Conservation (phyloP, 2,329 filamentous ascomycete genomes). For the Claviceps monticola region DNA sequence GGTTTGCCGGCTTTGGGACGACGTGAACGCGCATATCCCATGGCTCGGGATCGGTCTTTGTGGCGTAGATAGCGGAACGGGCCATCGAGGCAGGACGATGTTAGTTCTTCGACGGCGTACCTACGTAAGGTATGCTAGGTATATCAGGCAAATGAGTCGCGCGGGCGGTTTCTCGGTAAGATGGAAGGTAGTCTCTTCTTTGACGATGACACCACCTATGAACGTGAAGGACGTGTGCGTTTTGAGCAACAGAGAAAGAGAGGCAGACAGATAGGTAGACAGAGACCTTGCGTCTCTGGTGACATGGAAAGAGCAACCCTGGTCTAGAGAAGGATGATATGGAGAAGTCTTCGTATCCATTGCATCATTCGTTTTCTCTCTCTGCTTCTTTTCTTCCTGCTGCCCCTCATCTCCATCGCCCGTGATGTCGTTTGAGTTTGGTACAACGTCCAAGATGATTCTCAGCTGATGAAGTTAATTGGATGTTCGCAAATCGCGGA, state of each 20-base stretch:
- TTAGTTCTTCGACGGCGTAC: not conserved
- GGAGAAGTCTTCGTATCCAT: not conserved
- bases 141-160: not conserved
- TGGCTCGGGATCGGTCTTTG: not conserved
- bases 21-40: not conserved
- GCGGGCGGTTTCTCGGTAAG: not conserved
- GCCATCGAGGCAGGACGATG: not conserved
- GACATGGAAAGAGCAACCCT: not conserved
- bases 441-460: no score
- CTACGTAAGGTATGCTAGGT: no score
- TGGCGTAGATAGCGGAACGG: not conserved
- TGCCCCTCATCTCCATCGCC: not conserved
- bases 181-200: no score
- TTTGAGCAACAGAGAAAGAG: not conserved
- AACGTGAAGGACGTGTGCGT: not conserved
- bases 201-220: not conserved
- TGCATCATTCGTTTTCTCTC: not conserved
- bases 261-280: no score
- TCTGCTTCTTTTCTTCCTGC: not conserved
- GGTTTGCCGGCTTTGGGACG: not conserved
- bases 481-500: no score
- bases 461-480: not conserved
- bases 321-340: not conserved
- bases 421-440: not conserved
- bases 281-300: not conserved